Evolutionary conservation across 768 basidiomycete species (phyloP).

Genomic region (Suillus tomentosus): DNA sequence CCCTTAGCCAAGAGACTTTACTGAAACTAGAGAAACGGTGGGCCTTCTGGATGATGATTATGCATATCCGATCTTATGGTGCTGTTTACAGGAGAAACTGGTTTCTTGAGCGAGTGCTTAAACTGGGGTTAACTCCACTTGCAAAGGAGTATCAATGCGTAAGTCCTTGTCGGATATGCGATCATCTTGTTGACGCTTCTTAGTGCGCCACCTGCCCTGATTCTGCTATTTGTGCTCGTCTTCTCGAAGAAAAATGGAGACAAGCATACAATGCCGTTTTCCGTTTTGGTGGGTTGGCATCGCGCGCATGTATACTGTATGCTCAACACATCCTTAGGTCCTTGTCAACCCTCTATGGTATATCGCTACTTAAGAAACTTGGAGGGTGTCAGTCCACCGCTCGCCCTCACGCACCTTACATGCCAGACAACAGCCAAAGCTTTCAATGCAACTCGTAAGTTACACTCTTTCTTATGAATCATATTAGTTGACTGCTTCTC

Average conservation of each 20-base stretch:
- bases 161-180: conserved; percentile 26
- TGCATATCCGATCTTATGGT: neutral
- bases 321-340: conserved; percentile 44
- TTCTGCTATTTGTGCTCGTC: conserved; percentile 69
- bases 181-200: neutral
- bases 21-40: conserved; percentile 89
- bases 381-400: conserved; percentile 87
- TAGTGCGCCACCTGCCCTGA: conserved; percentile 89
- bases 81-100: conserved; percentile 68
- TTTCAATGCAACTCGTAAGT: conserved; percentile 81
- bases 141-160: conserved; percentile 97
- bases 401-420: conserved; percentile 81
- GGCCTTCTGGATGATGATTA: conserved; percentile 18
- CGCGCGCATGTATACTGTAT: neutral
- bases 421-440: conserved; percentile 91
- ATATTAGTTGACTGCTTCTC: conserved; percentile 11
- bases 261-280: conserved; percentile 87
- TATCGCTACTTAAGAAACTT: conserved; percentile 89
- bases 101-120: conserved; percentile 94
- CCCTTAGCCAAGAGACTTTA: conserved; percentile 78
- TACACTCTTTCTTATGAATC: conserved; percentile 1
- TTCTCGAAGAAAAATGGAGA: conserved; percentile 92
- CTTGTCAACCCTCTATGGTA: conserved; percentile 89
- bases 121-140: conserved; percentile 82
- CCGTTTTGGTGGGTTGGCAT: conserved; percentile 62